These are phyloP conservation scores for Syzygium aqueum DNA, from an alignment of 345 rosid genomes.

Conservation along the genomic window DNA sequence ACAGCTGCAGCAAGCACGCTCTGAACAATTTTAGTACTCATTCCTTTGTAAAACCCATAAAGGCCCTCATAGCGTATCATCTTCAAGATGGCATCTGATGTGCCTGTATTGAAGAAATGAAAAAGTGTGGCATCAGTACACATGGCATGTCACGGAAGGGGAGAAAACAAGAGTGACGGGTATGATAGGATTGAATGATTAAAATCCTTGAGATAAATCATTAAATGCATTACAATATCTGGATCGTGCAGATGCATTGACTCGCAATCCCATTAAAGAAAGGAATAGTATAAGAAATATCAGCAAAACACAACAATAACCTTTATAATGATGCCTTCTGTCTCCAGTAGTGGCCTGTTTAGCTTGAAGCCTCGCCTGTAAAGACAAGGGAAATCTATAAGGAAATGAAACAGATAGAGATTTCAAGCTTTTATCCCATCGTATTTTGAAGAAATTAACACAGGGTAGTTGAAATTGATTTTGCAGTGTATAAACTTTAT, in stretches of 20 bases:
- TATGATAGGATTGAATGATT: neutral
- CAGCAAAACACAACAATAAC: slow-evolving; percentile 15
- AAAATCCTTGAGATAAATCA: neutral
- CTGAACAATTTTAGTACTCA: slow-evolving; percentile 84
- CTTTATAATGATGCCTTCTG: slow-evolving; percentile 75
- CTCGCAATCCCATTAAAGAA: neutral
- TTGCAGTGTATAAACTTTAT: neutral
- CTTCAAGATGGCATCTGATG: slow-evolving; percentile 75
- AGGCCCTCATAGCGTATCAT: slow-evolving; percentile 83
- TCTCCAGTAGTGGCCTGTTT: slow-evolving; percentile 66
- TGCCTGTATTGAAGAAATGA: slow-evolving; percentile 32
- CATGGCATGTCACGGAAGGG: neutral
- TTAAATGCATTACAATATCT: neutral
- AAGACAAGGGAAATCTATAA: neutral
- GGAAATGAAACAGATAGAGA: neutral
- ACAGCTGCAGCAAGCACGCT: slow-evolving; percentile 93
- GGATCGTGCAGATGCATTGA: neutral
- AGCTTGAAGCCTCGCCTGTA: slow-evolving; percentile 87
- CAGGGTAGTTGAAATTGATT: neutral
- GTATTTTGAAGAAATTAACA: neutral
- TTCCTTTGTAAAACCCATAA: slow-evolving; percentile 85
- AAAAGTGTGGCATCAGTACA: neutral
- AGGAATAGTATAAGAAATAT: neutral
- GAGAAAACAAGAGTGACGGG: neutral
- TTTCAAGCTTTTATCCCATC: neutral